A percentile compares a stretch with the other conserved stretches of the same genome.
Conservation (phyloP, 495 filamentous ascomycete species). For the Cercophora sp. region DNA sequence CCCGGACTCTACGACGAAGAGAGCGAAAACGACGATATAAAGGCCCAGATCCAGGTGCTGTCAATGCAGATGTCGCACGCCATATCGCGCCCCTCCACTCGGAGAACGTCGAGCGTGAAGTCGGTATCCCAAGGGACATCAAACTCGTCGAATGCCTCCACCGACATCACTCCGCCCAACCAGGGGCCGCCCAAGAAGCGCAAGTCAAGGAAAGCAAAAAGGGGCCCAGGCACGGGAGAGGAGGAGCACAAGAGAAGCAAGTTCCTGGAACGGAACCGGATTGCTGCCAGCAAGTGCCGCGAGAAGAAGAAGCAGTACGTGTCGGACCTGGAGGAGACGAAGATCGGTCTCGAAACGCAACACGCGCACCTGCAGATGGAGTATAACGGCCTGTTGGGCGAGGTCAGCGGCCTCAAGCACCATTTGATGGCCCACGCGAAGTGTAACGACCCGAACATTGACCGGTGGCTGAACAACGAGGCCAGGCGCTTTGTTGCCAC, state of each 20-base stretch:
- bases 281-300: slow-evolving; percentile 82
- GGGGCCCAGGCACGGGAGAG: slow-evolving; percentile 12
- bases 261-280: slow-evolving; percentile 74
- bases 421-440: slow-evolving; percentile 56
- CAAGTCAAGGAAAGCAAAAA: slow-evolving; percentile 14
- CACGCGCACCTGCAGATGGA: slow-evolving; percentile 35
- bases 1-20: slow-evolving; percentile 22
- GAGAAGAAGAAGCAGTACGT: slow-evolving; percentile 82
- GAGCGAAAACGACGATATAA: slow-evolving; percentile 18
- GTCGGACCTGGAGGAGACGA: slow-evolving; percentile 52
- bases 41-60: slow-evolving; percentile 18
- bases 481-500: slow-evolving; percentile 39
- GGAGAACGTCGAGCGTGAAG: slow-evolving; percentile 24
- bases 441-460: slow-evolving; percentile 52
- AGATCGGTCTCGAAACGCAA: slow-evolving; percentile 34
- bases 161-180: slow-evolving; percentile 25
- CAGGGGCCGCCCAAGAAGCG: slow-evolving; percentile 18
- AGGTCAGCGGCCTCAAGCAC: slow-evolving; percentile 53
- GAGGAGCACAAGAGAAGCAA: slow-evolving; percentile 35
- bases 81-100: slow-evolving; percentile 19
- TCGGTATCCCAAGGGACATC: slow-evolving; percentile 20
- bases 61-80: slow-evolving; percentile 15
- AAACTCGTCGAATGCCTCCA: slow-evolving; percentile 18
- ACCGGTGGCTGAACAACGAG: slow-evolving; percentile 44
- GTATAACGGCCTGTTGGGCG: slow-evolving; percentile 37